These are phyloP conservation scores for Suillus decipiens DNA, from an alignment of 768 basidiomycete genomes.

Conservation along the genomic window DNA sequence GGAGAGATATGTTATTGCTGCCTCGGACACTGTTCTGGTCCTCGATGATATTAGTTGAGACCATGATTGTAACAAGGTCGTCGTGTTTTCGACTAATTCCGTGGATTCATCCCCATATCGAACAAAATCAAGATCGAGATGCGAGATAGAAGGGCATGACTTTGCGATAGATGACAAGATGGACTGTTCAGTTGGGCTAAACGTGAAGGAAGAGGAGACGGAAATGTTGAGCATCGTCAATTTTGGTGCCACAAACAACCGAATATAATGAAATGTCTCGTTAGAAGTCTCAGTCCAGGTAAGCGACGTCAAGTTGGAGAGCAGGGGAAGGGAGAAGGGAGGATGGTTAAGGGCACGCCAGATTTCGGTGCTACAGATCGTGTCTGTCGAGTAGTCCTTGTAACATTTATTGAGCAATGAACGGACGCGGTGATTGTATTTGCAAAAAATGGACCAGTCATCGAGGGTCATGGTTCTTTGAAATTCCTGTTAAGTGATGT, in stretches of 20 bases:
- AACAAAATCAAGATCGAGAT: neutral
- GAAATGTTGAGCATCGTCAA: neutral
- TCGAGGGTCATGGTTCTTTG: neutral
- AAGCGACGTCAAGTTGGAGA: neutral
- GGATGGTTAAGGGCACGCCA: neutral
- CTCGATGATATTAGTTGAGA: neutral
- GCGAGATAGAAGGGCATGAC: neutral
- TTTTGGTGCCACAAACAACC: neutral
- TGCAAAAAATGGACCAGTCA: neutral
- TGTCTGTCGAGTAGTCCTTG: neutral
- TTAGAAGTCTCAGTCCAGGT: neutral
- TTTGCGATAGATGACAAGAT: neutral
- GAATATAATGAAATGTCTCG: neutral
- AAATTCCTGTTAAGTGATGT: neutral
- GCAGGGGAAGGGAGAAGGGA: neutral
- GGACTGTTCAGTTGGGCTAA: neutral
- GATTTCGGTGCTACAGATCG: neutral
- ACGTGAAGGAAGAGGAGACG: neutral
- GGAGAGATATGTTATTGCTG: neutral
- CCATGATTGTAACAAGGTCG: neutral
- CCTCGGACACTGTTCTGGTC: neutral
- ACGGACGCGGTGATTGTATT: conserved; percentile 14
- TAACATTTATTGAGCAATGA: neutral
- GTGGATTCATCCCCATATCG: neutral
- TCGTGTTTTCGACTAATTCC: neutral